phyloP scores from a whole-genome alignment of 495 filamentous ascomycete species.

The Aspergillus carlsbadensis region DNA sequence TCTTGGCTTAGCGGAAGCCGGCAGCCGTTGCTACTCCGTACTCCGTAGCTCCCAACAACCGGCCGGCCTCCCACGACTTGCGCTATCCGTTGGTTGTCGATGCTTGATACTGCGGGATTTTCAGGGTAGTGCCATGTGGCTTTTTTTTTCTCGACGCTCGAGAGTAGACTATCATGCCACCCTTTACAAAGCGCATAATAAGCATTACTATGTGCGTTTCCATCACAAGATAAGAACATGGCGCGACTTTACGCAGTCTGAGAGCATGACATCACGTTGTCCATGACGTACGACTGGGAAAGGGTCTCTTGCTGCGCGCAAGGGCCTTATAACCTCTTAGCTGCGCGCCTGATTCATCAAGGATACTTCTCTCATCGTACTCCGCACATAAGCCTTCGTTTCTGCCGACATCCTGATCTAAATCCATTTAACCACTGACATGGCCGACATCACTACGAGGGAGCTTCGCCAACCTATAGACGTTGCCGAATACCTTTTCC shows the following conservation, averaged over 20 bases:
- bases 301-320: too few relatives aligned
- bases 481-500: slow-evolving; percentile 62
- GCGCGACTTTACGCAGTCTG: not conserved
- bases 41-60: too few relatives aligned
- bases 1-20: slow-evolving; percentile 1
- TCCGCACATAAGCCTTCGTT: too few relatives aligned
- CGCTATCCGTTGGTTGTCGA: too few relatives aligned
- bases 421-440: slow-evolving; percentile 19
- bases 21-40: not conserved
- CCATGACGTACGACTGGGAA: slow-evolving; percentile 26
- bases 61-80: too few relatives aligned
- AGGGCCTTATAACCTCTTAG: not conserved
- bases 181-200: not conserved
- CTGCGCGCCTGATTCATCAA: not conserved
- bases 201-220: not conserved
- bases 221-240: not conserved
- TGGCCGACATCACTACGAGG: slow-evolving; percentile 55
- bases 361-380: too few relatives aligned
- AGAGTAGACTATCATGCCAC: not conserved
- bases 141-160: too few relatives aligned
- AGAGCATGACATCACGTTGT: slow-evolving; percentile 40
- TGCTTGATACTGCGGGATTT: too few relatives aligned
- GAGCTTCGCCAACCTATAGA: slow-evolving; percentile 57
- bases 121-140: too few relatives aligned
- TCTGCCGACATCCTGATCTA: too few relatives aligned